phyloP scores from a whole-genome alignment of 2,329 filamentous ascomycete genomes.

The Aureobasidium sp. region DNA sequence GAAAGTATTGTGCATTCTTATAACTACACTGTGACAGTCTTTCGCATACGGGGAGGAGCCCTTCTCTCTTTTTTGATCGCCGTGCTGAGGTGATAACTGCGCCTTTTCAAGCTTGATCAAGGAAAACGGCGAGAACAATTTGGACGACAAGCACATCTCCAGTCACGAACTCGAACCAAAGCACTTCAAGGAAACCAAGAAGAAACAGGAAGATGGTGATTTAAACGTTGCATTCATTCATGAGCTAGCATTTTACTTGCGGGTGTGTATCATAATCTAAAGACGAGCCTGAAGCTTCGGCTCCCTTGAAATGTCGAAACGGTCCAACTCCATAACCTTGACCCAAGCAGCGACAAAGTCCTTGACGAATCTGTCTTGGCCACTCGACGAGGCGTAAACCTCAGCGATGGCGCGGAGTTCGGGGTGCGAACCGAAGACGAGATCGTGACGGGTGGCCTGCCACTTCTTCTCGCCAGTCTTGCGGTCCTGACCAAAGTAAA shows the following conservation, averaged over 20 bases:
- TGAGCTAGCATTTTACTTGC: not conserved
- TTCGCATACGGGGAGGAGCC: too few species aligned
- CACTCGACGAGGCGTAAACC: conserved; percentile 56
- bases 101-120: too few species aligned
- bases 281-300: conserved; percentile 9
- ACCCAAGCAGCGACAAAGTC: conserved; percentile 65
- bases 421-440: conserved; percentile 64
- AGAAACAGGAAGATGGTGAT: not conserved
- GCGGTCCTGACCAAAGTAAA: conserved; percentile 56
- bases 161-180: too few species aligned
- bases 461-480: conserved; percentile 59
- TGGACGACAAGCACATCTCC: too few species aligned
- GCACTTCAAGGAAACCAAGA: not conserved
- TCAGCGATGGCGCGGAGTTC: conserved; percentile 64
- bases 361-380: conserved; percentile 54
- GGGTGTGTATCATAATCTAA: conserved; percentile 1
- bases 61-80: too few species aligned
- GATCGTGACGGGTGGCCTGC: conserved; percentile 58
- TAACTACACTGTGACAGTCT: too few species aligned
- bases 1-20: too few species aligned
- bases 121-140: too few species aligned
- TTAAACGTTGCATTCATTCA: conserved; percentile 5
- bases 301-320: conserved; percentile 47
- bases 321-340: conserved; percentile 67
- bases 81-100: too few species aligned